Evolutionary conservation across 208 protist genomes (phyloP), one percentile per base, ranked within the genome.

Genomic region (Naegleria gruberi): DNA sequence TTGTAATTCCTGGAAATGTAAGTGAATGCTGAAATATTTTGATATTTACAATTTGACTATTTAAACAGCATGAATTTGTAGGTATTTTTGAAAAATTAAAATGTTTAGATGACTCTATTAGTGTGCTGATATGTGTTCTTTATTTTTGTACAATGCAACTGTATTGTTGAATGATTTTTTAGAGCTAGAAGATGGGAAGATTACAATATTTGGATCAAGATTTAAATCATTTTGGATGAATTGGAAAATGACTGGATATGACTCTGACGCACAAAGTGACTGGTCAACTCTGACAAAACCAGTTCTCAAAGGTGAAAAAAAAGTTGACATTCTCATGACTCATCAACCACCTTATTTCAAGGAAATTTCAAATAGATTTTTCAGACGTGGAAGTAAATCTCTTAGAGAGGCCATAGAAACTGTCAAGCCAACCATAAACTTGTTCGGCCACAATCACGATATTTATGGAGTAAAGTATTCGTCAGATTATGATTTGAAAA

Each of bases 381-480:
- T 86, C 6, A 86, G 42, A 47, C 0, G 43, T 51, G 42, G 40
- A 47, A 47, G 34, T 41, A 43, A n/a, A 26, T 45, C 34, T 0
- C n/a, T 84, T 7, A 7, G 8, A 30, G 81, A 84, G 40, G 41
- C 41, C n/a, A 37, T 84, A n/a, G 7, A 40, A 84, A 41, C 17
- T 26, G 81, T 84, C 12, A 86, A 86, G 37, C 82, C 82, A 51
- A 8, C 4, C 7, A 19, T 86, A 5, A 41, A 86, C 37, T 4
- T 86, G 1, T 86, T 86, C 51, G 82, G 82, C 17, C 82, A 86
- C 51, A 86, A 47, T 86, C 82, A 86, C 34, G 43, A 86, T 45
- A 12, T 47, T n/a, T 37, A 51, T 77, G 65, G 65, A 37, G 65
- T 37, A 8, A 77, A 77, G 34, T 77, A 77, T 77, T 30, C 65